Conservation (phyloP, 2,329 filamentous ascomycete genomes). For the Trichophyton equinum region DNA sequence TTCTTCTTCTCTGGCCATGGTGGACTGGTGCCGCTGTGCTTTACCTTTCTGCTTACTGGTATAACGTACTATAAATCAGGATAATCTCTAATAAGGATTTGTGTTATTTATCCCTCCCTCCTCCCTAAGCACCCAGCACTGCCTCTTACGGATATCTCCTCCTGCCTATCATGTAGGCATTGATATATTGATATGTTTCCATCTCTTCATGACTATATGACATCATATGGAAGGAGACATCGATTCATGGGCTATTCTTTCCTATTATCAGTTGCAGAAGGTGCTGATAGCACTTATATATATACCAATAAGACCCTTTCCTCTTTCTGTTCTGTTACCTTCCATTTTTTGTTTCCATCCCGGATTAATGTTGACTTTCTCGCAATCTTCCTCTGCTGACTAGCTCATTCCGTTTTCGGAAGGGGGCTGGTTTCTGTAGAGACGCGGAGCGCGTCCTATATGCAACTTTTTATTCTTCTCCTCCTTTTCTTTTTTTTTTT, state of each 20-base stretch:
- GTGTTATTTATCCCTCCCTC: not conserved
- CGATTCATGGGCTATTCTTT: too few species aligned
- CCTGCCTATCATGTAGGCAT: not conserved
- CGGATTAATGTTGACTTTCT: not conserved
- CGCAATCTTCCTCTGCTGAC: not conserved
- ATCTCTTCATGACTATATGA: not conserved
- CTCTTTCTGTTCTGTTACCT: too few species aligned
- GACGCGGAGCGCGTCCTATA: not conserved
- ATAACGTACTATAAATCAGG: not conserved
- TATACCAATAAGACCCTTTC: too few species aligned
- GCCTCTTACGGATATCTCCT: not conserved
- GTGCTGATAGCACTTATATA: too few species aligned
- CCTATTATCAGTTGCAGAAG: too few species aligned
- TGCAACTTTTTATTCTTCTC: not conserved
- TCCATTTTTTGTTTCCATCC: too few species aligned
- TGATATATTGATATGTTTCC: not conserved
- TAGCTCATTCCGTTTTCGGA: not conserved
- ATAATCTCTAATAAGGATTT: not conserved
- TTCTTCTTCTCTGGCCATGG: not conserved
- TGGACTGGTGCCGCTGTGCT: not conserved
- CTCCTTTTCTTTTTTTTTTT: not conserved
- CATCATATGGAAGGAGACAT: too few species aligned
- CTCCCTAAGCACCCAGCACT: not conserved
- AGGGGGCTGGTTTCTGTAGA: not conserved
- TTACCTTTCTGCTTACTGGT: not conserved